phyloP scores from a whole-genome alignment of 805 yeast species.

The Starmerella stellata region DNA sequence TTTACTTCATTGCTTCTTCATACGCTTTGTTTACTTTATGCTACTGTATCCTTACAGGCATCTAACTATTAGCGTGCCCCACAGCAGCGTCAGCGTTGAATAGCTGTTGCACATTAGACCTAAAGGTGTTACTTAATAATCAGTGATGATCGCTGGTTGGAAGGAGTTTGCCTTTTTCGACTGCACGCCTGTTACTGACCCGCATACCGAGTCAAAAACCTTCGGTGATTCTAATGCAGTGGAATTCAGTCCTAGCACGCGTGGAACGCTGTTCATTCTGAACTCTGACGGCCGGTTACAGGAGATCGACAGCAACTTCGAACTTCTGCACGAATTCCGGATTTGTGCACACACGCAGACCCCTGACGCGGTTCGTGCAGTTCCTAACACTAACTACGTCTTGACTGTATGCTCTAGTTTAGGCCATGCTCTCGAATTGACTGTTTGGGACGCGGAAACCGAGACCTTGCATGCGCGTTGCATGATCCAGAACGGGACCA shows the following conservation, averaged over 20 bases:
- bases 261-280: constrained; percentile 42
- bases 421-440: constrained; percentile 49
- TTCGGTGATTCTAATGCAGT: constrained; percentile 65
- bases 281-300: constrained; percentile 36
- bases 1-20: too few species aligned
- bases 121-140: not conserved
- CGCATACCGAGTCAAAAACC: constrained; percentile 37
- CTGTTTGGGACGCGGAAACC: constrained; percentile 49
- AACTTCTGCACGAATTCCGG: constrained; percentile 35
- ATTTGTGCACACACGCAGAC: constrained; percentile 47
- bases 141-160: constrained; percentile 27
- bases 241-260: constrained; percentile 38
- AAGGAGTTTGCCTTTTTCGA: constrained; percentile 79
- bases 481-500: constrained; percentile 39
- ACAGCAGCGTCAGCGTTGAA: too few species aligned
- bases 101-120: too few species aligned
- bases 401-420: constrained; percentile 53
- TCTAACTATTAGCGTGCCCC: too few species aligned
- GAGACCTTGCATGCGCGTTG: constrained; percentile 8
- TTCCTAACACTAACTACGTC: constrained; percentile 34
- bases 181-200: constrained; percentile 67
- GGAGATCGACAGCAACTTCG: constrained; percentile 36
- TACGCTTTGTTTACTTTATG: too few species aligned
- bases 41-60: too few species aligned
- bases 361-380: constrained; percentile 37